Conservation (phyloP, 345 rosid species). For the Citrus hindsii region DNA sequence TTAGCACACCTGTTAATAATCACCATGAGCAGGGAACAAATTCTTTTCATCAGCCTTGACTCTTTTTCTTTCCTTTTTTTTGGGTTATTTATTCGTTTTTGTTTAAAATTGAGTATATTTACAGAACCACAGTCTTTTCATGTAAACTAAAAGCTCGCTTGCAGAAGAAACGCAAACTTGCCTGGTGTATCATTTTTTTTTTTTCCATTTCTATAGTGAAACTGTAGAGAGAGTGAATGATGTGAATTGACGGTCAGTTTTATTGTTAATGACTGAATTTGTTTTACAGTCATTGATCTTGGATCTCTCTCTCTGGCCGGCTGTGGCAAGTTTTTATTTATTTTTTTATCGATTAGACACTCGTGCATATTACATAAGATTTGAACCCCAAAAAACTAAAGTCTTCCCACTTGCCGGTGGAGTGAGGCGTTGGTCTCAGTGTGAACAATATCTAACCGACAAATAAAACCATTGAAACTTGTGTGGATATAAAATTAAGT, state of each 20-base stretch:
- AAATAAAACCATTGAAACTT: too few relatives aligned
- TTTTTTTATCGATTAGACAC: too few relatives aligned
- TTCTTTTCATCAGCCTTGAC: slow-evolving; percentile 61
- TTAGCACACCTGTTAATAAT: slow-evolving; percentile 38
- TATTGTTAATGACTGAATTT: neutral
- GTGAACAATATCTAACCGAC: too few relatives aligned
- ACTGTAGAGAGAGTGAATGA: neutral
- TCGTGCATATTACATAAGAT: too few relatives aligned
- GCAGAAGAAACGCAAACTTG: neutral
- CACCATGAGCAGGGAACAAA: slow-evolving; percentile 41
- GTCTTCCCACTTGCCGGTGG: too few relatives aligned
- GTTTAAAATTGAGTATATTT: neutral
- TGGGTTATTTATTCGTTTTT: neutral
- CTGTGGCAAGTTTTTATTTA: too few relatives aligned
- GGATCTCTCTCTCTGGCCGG: too few relatives aligned
- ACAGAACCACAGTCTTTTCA: neutral
- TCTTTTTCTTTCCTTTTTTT: neutral
- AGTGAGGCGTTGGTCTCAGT: too few relatives aligned
- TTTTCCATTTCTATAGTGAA: neutral
- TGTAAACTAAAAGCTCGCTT: slow-evolving; percentile 1
- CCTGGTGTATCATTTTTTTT: neutral
- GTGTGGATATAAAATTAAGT: too few relatives aligned
- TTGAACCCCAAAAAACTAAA: too few relatives aligned
- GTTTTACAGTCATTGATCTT: too few relatives aligned
- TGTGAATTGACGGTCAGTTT: neutral